Evolutionary conservation across 805 yeast genomes (phyloP).

Genomic region (Kregervanrija pseudodelftensis): DNA sequence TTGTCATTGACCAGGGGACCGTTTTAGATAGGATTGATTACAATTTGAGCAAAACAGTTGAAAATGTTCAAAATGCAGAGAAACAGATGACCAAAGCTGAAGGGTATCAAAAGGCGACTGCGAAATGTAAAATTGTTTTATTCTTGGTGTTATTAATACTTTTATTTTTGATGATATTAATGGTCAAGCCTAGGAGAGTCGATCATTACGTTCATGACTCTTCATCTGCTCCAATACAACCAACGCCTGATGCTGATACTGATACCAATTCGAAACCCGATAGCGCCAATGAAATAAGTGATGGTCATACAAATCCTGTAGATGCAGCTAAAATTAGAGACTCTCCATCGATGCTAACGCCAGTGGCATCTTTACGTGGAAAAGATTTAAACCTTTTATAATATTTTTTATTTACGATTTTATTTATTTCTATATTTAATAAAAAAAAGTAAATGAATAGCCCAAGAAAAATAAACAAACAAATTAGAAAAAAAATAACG

Average conservation of each 20-base stretch:
- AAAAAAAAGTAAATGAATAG: slow-evolving; percentile 1
- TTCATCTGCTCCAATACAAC: not conserved
- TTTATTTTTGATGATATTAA: slow-evolving; percentile 59
- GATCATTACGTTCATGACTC: slow-evolving; percentile 24
- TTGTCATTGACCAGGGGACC: slow-evolving; percentile 94
- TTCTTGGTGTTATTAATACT: slow-evolving; percentile 65
- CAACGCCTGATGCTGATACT: slow-evolving; percentile 1
- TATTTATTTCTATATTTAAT: not conserved
- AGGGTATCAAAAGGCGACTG: slow-evolving; percentile 76
- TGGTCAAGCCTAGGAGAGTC: slow-evolving; percentile 50
- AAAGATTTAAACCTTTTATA: no score
- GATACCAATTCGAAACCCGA: not conserved
- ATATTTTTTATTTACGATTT: no score
- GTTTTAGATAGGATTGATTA: slow-evolving; percentile 90
- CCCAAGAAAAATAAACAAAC: not conserved
- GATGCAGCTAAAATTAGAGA: no score
- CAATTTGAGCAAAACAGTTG: slow-evolving; percentile 74
- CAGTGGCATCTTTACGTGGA: no score
- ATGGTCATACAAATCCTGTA: no score
- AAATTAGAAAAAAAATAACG: slow-evolving; percentile 3
- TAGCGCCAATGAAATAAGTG: no score
- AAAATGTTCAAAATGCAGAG: slow-evolving; percentile 69
- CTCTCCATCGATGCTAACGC: no score
- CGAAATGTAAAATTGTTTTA: slow-evolving; percentile 83
- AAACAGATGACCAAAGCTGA: slow-evolving; percentile 72